Base-by-base conservation (phyloP, 2,329 filamentous ascomycete species). In the Lecanoromycetidae sp. region DNA sequence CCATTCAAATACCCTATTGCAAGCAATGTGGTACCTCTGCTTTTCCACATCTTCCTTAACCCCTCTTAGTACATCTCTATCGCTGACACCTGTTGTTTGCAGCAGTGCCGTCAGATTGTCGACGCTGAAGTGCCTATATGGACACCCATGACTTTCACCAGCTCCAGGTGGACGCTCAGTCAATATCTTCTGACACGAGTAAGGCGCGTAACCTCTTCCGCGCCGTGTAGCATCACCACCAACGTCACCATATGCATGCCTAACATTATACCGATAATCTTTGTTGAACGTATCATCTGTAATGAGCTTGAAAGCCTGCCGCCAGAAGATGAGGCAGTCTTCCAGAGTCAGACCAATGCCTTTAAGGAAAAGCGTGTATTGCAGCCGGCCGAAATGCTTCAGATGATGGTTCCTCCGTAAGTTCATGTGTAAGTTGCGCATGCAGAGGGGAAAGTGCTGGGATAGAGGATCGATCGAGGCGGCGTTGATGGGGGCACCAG, bases 261-360 rank as follows among this genome's bases (percentile, higher is more conserved):
- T 84, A 49, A 96, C 78, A 62, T 98, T 96, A 74, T 98, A 98
- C 36, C 84, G 77, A 68, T 98, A 96, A 61, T 95, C 87, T 61
- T 95, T 96, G 66, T 93, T 93, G 74, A 96, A 98, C 29, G 82
- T 82, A 58, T 96, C 90, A 59, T 96, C 91, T 0, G 85, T 88
- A 54, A 93, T 79, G 55, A 87, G 83, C 61, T 79, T 80, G 75
- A 98, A 96, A 23, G 76, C 72, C 52, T 79, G 76, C 9, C 91
- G 81, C 91, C 91, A 98, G 70, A 98, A 98, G 10, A 87, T 57
- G 20, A 98, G 75, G 57, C 80, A 87, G 64, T 98, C 90, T 59
- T 95, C 87, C n/a, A 98, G 70, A 53, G 77, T 87, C 23, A 98
- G 71, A 0, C 91, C 91, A 50, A 96, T 87, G 34, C 91, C 91